Percentiles rank a stretch among this genome's conserved stretches.
Conservation (phyloP, 2,329 filamentous ascomycete species). For the Paecilomyces dactylethromorphus region DNA sequence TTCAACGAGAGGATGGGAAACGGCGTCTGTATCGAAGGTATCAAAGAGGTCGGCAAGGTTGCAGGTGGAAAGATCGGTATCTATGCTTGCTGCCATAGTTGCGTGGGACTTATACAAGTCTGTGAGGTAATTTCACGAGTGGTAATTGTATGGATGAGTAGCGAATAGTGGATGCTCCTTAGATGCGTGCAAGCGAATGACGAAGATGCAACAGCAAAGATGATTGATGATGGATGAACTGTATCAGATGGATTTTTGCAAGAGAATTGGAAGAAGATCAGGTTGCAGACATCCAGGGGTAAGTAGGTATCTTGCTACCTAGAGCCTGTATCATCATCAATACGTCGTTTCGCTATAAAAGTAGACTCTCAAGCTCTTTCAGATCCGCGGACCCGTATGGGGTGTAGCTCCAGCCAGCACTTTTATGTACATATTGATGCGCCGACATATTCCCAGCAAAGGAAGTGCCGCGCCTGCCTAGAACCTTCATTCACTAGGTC, state of each 20-base stretch:
- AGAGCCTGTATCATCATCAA: background rate
- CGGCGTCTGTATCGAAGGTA: background rate
- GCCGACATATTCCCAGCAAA: conserved; percentile 37
- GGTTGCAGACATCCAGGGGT: background rate
- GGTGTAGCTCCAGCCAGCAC: background rate
- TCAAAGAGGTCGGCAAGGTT: background rate
- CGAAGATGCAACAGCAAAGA: background rate
- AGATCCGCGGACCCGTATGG: background rate
- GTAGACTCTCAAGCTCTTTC: background rate
- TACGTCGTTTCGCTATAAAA: background rate
- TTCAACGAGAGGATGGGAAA: background rate
- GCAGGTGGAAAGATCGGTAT: background rate
- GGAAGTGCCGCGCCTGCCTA: conserved; percentile 10
- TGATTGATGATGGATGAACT: background rate
- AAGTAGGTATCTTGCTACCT: background rate
- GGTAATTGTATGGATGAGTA: background rate
- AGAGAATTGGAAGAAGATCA: background rate
- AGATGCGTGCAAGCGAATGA: background rate
- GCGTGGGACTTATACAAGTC: background rate
- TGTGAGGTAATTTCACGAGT: background rate
- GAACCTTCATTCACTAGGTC: background rate
- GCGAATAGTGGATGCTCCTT: background rate
- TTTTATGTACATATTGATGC: conserved; percentile 10
- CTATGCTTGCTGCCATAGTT: background rate
- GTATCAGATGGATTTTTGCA: background rate